These are phyloP conservation scores for Mycoemilia scoparia DNA, from an alignment of 192 early-diverging fungal genomes.

Conservation along the genomic window DNA sequence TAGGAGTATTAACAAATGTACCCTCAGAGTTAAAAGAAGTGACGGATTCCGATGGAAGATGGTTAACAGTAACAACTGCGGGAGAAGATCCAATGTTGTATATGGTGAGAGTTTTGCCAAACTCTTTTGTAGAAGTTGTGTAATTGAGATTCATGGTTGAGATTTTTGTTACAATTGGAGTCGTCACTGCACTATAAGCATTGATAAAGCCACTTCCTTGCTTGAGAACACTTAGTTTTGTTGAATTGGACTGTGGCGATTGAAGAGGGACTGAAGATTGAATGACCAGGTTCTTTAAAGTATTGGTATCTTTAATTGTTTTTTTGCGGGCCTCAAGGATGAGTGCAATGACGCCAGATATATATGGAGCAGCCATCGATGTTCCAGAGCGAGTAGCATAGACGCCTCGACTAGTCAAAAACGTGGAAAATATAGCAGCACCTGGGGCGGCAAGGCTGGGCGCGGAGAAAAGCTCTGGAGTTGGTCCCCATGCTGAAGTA, in stretches of 20 bases:
- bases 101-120: no score
- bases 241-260: conserved; percentile 23
- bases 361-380: conserved; percentile 64
- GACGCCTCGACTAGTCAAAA: conserved; percentile 16
- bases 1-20: no score
- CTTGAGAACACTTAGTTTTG: conserved; percentile 36
- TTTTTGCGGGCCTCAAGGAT: conserved; percentile 31
- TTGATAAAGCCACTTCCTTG: conserved; percentile 59
- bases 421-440: conserved; percentile 52
- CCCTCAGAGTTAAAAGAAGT: no score
- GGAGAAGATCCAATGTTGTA: no score
- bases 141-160: no score
- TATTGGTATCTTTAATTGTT: no score
- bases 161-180: no score
- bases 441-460: conserved; percentile 50
- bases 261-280: conserved; percentile 5
- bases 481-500: conserved; percentile 47
- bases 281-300: no score
- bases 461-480: conserved; percentile 35
- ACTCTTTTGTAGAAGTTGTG: no score
- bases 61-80: no score
- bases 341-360: conserved; percentile 49
- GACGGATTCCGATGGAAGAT: no score
- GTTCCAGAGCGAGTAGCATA: conserved; percentile 45
- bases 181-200: conserved; percentile 41